Percentiles rank a stretch among this genome's conserved stretches.
Evolutionary conservation across 352 stramenopile species (phyloP).

Genomic region (Blastocystis sp.): DNA sequence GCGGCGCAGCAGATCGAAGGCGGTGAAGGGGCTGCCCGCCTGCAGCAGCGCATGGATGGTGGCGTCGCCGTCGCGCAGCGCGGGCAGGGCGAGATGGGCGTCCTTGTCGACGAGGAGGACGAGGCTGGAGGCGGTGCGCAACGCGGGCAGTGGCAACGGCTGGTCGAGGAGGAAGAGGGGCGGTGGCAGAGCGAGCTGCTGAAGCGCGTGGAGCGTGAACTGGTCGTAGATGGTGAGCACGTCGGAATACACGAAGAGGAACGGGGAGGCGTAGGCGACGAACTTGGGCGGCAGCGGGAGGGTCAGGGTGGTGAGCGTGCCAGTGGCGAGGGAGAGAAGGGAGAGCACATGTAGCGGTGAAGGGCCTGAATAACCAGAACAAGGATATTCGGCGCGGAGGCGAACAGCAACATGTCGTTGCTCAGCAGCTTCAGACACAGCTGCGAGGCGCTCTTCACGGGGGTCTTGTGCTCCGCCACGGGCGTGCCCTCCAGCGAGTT

Average conservation of each 20-base stretch:
- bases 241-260: conserved; percentile 31
- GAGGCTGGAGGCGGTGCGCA: neutral
- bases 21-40: neutral
- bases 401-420: neutral
- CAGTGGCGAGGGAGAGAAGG: neutral
- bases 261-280: neutral
- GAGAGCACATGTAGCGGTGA: neutral
- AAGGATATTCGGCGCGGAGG: neutral
- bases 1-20: conserved; percentile 51
- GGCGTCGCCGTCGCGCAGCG: conserved; percentile 4
- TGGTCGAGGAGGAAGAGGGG: neutral
- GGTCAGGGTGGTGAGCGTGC: neutral
- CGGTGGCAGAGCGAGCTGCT: neutral
- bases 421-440: neutral
- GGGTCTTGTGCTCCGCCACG: neutral
- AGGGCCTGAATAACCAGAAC: neutral
- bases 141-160: neutral
- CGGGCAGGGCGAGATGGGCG: neutral
- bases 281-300: neutral
- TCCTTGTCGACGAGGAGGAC: neutral
- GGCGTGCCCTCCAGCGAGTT: neutral
- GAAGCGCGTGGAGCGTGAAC: neutral
- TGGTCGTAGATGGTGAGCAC: conserved; percentile 12
- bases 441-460: conserved; percentile 16
- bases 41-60: conserved; percentile 7